Evolutionary conservation across 2,329 filamentous ascomycete genomes (phyloP).

Genomic region (Aspergillus nomiae): DNA sequence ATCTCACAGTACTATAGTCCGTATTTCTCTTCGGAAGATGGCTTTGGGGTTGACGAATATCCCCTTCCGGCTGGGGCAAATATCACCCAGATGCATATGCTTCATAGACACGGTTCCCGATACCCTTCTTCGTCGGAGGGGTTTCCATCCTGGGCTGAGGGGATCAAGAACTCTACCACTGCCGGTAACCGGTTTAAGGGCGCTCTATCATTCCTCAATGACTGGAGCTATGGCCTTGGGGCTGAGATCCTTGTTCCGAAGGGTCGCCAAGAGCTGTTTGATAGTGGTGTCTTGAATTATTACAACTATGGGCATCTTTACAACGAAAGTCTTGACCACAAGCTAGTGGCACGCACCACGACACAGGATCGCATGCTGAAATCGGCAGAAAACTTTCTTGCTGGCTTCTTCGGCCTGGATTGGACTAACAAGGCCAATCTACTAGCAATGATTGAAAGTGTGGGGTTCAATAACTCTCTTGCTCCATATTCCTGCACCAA

Average conservation of each 20-base stretch:
- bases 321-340: conserved; percentile 62
- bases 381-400: conserved; percentile 75
- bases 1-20: conserved; percentile 46
- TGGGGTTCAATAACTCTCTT: conserved; percentile 39
- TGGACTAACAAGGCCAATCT: conserved; percentile 73
- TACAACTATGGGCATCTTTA: conserved; percentile 74
- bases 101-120: conserved; percentile 71
- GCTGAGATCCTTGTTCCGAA: conserved; percentile 71
- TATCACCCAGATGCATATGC: conserved; percentile 71
- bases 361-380: conserved; percentile 78
- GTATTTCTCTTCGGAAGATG: conserved; percentile 63
- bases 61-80: conserved; percentile 66
- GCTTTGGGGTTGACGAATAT: conserved; percentile 75
- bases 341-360: conserved; percentile 73
- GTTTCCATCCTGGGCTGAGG: background rate
- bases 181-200: conserved; percentile 49
- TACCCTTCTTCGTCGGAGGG: conserved; percentile 65
- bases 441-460: conserved; percentile 71
- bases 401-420: conserved; percentile 75
- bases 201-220: conserved; percentile 65
- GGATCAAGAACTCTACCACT: background rate
- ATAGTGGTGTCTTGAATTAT: conserved; percentile 69
- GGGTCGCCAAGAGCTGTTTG: conserved; percentile 72
- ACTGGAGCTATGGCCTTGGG: conserved; percentile 69
- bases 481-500: background rate